Evolutionary conservation across 1,284 basidiomycete species (phyloP).

Genomic region (Papiliotrema fonsecae): DNA sequence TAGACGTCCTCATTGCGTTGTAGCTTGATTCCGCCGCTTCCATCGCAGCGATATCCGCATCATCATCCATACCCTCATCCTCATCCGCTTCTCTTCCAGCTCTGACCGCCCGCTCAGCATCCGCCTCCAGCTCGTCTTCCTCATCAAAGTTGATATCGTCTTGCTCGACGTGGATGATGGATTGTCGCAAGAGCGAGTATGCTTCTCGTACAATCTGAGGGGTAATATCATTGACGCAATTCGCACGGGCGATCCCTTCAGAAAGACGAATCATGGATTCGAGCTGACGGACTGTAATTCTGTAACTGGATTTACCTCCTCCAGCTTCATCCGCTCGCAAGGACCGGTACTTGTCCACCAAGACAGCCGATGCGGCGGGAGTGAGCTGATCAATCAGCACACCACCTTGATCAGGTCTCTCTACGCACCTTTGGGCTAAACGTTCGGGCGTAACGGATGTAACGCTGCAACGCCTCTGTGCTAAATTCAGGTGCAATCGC

Average conservation of each 20-base stretch:
- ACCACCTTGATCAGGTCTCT: not conserved
- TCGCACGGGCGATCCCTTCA: slow-evolving; percentile 94
- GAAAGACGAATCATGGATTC: slow-evolving; percentile 96
- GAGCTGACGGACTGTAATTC: slow-evolving; percentile 92
- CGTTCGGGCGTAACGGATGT: slow-evolving; percentile 93
- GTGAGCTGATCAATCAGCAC: slow-evolving; percentile 61
- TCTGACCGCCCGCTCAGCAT: slow-evolving; percentile 51
- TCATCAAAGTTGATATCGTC: slow-evolving; percentile 98
- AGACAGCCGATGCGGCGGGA: slow-evolving; percentile 81
- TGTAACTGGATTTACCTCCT: slow-evolving; percentile 82
- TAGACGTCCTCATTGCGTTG: slow-evolving; percentile 33
- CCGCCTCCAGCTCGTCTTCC: slow-evolving; percentile 67
- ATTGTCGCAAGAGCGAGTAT: slow-evolving; percentile 86
- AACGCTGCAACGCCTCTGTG: slow-evolving; percentile 92
- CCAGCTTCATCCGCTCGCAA: slow-evolving; percentile 90
- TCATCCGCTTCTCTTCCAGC: slow-evolving; percentile 19
- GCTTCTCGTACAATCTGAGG: slow-evolving; percentile 94
- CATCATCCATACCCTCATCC: slow-evolving; percentile 50
- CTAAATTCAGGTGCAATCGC: slow-evolving; percentile 95
- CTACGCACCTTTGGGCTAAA: slow-evolving; percentile 82
- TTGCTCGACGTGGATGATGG: slow-evolving; percentile 98
- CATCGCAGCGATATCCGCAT: slow-evolving; percentile 56
- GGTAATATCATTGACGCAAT: slow-evolving; percentile 86
- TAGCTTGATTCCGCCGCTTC: slow-evolving; percentile 42
- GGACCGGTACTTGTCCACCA: slow-evolving; percentile 93